These are phyloP conservation scores for Scedosporium boydii DNA, from an alignment of 2,329 filamentous ascomycete genomes.

Conservation along the genomic window DNA sequence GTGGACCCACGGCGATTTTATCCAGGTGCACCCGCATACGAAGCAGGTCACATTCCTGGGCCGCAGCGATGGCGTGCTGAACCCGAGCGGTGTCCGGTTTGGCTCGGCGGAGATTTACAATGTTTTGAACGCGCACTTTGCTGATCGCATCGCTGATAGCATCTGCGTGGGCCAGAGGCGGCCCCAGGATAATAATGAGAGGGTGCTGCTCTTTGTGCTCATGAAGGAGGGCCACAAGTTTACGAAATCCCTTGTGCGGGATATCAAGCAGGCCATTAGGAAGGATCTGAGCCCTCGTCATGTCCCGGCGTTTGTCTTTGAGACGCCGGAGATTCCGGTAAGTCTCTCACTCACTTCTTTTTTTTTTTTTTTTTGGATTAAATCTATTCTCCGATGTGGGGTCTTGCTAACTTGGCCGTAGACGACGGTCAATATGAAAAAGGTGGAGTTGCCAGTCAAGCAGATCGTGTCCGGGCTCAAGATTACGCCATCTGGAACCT, in stretches of 20 bases:
- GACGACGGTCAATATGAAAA: slow-evolving; percentile 77
- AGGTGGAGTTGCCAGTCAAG: slow-evolving; percentile 77
- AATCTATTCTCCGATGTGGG: background rate
- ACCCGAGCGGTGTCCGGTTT: slow-evolving; percentile 70
- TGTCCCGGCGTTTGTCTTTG: slow-evolving; percentile 69
- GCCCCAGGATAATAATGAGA: slow-evolving; percentile 43
- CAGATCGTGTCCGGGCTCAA: slow-evolving; percentile 69
- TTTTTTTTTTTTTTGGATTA: background rate
- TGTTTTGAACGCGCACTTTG: slow-evolving; percentile 59
- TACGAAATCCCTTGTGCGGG: slow-evolving; percentile 40
- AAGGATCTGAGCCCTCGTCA: slow-evolving; percentile 61
- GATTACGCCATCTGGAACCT: slow-evolving; percentile 66
- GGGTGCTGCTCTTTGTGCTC: slow-evolving; percentile 44
- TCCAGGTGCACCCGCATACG: slow-evolving; percentile 59
- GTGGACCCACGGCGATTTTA: slow-evolving; percentile 80
- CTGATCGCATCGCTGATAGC: slow-evolving; percentile 55
- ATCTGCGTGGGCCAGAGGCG: slow-evolving; percentile 72
- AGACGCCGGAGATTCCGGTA: slow-evolving; percentile 73
- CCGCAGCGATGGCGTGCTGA: slow-evolving; percentile 69
- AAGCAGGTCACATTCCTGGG: slow-evolving; percentile 58
- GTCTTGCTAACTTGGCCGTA: slow-evolving; percentile 20
- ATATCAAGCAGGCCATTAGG: slow-evolving; percentile 56
- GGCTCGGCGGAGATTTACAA: slow-evolving; percentile 73
- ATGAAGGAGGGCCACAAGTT: slow-evolving; percentile 49
- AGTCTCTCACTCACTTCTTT: slow-evolving; percentile 21